Conservation (phyloP, 352 stramenopile genomes). For the Pelagophyceae sp. region DNA sequence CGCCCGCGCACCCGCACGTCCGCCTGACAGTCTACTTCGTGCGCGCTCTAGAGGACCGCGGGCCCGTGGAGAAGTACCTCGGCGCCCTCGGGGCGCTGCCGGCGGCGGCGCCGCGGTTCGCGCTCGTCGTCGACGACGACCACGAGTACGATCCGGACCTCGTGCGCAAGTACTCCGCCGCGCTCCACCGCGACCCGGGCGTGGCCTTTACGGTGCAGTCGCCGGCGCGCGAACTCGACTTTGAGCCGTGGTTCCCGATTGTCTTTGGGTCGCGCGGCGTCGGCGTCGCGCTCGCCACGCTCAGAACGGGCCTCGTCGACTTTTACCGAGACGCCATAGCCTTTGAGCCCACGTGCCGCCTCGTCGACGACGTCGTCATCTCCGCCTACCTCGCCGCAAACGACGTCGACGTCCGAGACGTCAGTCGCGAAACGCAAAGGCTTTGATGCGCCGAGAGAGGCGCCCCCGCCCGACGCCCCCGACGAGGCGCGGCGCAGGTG, state of each 20-base stretch:
- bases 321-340: not conserved
- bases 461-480: too few relatives aligned
- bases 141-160: not conserved
- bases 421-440: too few relatives aligned
- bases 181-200: not conserved
- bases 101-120: not conserved
- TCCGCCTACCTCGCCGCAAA: not conserved
- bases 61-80: conserved; percentile 1
- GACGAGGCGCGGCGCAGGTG: too few relatives aligned
- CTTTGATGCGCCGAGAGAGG: too few relatives aligned
- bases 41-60: not conserved
- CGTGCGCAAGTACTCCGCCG: not conserved
- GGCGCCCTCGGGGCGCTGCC: not conserved
- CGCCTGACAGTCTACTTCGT: not conserved
- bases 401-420: not conserved
- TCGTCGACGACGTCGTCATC: conserved; percentile 6
- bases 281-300: not conserved
- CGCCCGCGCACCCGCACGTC: not conserved
- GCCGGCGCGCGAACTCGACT: not conserved
- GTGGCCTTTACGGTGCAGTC: conserved; percentile 9
- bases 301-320: not conserved
- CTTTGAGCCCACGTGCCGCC: not conserved
- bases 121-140: conserved; percentile 8
- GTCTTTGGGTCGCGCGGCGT: not conserved
- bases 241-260: not conserved